Base-by-base conservation (phyloP, 2,329 filamentous ascomycete species). In the Penicillium sp. region DNA sequence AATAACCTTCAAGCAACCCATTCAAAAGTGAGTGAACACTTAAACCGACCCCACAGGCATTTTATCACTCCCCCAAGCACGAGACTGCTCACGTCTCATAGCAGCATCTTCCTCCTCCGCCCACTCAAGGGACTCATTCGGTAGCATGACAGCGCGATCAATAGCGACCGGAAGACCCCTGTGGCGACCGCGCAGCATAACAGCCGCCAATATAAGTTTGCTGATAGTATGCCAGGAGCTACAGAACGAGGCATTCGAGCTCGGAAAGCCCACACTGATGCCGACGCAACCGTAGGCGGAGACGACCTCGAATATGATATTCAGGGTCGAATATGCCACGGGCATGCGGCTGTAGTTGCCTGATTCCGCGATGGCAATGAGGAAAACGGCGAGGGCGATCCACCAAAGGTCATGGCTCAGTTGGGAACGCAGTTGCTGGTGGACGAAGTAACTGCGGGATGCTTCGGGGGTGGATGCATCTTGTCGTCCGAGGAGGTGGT, bases 361-460 rank as follows among this genome's bases (percentile, higher is more conserved):
- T 1, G 77, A 77, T 62, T 85, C 82, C 41, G 83, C 79, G 34
- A 79, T 75, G 46, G 75, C 73, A 48, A 85, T 81, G 29, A 81
- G 63, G 43, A 84, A 72, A 10, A 83, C 74, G 2, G 80, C 78
- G 0, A 84, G 64, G 3, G 80, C 76, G 15, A 85, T 77, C 70
- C 76, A 81, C 82, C 82, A 85, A 15, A 85, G 70, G 59, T 85
- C 83, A 62, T 85, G 80, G 26, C 80, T 78, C 2, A 85, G 73
- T 62, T 85, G 82, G 6, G 77, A 76, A 15, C 79, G 77, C 21
- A 84, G 70, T 60, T 84, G 80, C 53, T 78, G 73, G 35, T 72
- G 71, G 15, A 80, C 68, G 46, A 79, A 78, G 53, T 72, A 74
- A 48, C 71, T 68, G 13, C 69, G 72, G 6, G 71, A 74, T 6